Evolutionary conservation across 805 yeast species (phyloP).

Genomic region (Cyberlindnera mycetangii): DNA sequence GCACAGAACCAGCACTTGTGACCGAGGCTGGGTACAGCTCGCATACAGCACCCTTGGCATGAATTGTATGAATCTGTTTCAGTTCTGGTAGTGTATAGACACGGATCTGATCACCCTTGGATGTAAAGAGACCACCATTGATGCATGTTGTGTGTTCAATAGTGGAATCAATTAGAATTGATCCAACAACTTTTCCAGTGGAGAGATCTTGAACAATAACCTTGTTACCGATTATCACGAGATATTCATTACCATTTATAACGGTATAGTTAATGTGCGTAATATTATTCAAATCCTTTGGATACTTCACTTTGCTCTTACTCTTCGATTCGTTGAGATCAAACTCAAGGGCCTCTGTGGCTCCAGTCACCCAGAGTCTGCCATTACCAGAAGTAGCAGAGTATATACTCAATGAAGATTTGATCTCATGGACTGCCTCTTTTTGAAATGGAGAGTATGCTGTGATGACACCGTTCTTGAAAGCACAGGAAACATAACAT

Average conservation of each 20-base stretch:
- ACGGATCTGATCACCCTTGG: conserved; percentile 8
- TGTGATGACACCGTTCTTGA: conserved; percentile 38
- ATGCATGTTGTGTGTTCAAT: conserved; percentile 8
- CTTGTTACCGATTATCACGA: conserved; percentile 4
- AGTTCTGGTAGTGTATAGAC: conserved; percentile 10
- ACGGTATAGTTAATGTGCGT: conserved; percentile 1
- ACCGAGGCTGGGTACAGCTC: conserved; percentile 2
- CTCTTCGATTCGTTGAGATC: conserved; percentile 19
- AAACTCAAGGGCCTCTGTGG: conserved; percentile 20
- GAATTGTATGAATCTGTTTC: conserved; percentile 11
- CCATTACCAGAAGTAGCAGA: conserved; percentile 17
- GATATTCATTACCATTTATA: not conserved
- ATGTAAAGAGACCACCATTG: conserved; percentile 10
- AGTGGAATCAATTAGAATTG: conserved; percentile 8
- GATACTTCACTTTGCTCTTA: conserved; percentile 12
- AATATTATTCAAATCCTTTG: conserved; percentile 13
- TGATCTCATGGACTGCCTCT: conserved; percentile 36
- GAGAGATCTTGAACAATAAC: conserved; percentile 8
- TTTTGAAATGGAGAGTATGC: conserved; percentile 43
- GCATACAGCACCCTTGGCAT: conserved; percentile 9
- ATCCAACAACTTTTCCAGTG: conserved; percentile 8
- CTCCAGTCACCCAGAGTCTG: conserved; percentile 30
- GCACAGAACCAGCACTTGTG: conserved; percentile 23
- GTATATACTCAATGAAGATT: conserved; percentile 26
- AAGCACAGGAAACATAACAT: conserved; percentile 32